Percentiles rank a stretch among this genome's conserved stretches.
Evolutionary conservation across 106 monocot species (phyloP).

Genomic region (Phalaenopsis equestris): DNA sequence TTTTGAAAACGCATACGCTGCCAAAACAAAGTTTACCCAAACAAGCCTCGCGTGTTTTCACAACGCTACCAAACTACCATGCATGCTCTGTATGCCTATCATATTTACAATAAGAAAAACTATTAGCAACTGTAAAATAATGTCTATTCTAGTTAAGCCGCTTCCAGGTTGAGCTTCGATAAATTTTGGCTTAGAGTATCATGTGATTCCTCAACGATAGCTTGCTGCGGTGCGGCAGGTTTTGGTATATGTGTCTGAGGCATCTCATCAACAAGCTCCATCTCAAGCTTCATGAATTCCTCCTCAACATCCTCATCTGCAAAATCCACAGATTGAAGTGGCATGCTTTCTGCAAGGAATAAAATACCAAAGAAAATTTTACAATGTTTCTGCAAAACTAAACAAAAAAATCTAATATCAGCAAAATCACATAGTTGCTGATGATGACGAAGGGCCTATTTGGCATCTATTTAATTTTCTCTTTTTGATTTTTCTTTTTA

Average conservation of each 20-base stretch:
- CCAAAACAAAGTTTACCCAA: too few relatives aligned
- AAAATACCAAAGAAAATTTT: neutral
- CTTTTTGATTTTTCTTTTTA: too few relatives aligned
- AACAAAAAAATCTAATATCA: too few relatives aligned
- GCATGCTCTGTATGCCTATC: neutral
- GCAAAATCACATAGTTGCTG: too few relatives aligned
- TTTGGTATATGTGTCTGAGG: slow-evolving; percentile 1
- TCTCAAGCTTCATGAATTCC: slow-evolving; percentile 60
- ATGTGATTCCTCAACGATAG: slow-evolving; percentile 14
- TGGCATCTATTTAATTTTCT: too few relatives aligned
- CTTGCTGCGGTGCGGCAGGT: slow-evolving; percentile 2
- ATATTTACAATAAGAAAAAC: neutral
- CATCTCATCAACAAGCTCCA: slow-evolving; percentile 36
- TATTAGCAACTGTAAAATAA: neutral
- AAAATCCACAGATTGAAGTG: slow-evolving; percentile 27
- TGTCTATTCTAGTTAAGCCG: neutral
- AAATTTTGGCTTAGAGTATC: slow-evolving; percentile 35
- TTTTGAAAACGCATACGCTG: too few relatives aligned
- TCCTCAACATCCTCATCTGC: slow-evolving; percentile 64
- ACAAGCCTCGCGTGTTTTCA: too few relatives aligned
- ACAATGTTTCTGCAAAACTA: neutral
- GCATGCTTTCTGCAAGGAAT: slow-evolving; percentile 32
- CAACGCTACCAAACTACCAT: neutral
- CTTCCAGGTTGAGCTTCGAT: slow-evolving; percentile 47
- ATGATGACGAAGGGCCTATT: too few relatives aligned